Evolutionary conservation across 2,329 filamentous ascomycete species (phyloP), one percentile per base, ranked within the genome.

Genomic region (Bimuria novae-zelandiae): DNA sequence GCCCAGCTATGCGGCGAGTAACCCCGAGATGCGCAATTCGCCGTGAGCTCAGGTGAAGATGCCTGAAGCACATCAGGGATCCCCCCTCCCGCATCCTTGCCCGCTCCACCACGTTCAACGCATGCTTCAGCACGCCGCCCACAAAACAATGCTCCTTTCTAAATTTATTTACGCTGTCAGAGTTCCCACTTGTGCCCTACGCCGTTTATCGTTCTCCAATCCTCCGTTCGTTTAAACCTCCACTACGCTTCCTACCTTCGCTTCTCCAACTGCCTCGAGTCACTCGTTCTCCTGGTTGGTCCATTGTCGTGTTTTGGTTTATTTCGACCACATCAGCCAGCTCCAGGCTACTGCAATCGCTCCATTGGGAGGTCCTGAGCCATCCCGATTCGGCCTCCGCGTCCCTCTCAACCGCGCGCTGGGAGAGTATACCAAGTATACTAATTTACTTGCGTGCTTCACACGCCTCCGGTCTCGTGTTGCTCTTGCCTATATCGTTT

Each of bases 141-240:
- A 66, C 67, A 66, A 65, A 64, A 71, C 64, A 71, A 65, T 65
- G 54, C 57, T 59, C 43, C 63, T 61, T 62, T 60, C 61, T 64
- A 64, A 69, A 68, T 68, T 68, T 68, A 70, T 60, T 65, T 64
- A 64, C 54, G 57, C 56, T 68, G 57, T 54, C 63, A 60, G 51
- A 55, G 44, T 63, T 65, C 67, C 68, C 71, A 64, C 65, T 59
- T 54, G 54, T 48, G 46, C 52, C 59, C 59, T 57, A 46, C 60
- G 57, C 54, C 55, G 60, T 62, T 62, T 54, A 60, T 64, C 55
- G 48, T 68, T 36, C 64, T 60, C 55, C 54, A 6, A 48, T 32
- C 54, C 54, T 55, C 51, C 61, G 42, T 60, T 66, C 61, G 56
- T 56, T 64, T 50, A 46, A 42, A 54, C 54, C 51, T 51, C 55